Percentiles rank a stretch among this genome's conserved stretches.
phyloP scores from a whole-genome alignment of 2,329 filamentous ascomycete genomes.

The Cercospora zeae-maydis region DNA sequence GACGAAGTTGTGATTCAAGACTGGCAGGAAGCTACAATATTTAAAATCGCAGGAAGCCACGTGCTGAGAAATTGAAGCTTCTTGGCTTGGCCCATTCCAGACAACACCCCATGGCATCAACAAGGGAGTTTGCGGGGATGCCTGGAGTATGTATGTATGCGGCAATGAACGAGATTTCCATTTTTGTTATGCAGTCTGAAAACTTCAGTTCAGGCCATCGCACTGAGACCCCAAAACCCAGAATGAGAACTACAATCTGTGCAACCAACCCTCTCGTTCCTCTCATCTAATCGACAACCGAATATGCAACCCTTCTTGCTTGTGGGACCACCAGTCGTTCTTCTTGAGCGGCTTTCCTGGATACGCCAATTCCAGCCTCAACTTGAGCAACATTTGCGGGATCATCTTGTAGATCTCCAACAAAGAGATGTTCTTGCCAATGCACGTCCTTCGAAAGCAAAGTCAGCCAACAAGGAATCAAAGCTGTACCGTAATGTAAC shows the following conservation, averaged over 20 bases:
- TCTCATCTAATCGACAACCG: background rate
- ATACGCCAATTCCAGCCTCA: background rate
- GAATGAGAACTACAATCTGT: background rate
- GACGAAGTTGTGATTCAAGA: background rate
- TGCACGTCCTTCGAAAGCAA: background rate
- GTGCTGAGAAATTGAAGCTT: background rate
- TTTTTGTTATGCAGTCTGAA: background rate
- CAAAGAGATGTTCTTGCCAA: slow-evolving; percentile 1
- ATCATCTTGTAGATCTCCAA: slow-evolving; percentile 8
- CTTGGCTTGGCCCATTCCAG: background rate
- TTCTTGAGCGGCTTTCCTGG: background rate
- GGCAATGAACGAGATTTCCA: background rate
- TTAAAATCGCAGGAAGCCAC: background rate
- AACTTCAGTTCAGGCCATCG: too few species aligned
- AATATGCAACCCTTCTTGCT: background rate
- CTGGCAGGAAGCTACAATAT: background rate
- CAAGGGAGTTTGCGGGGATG: background rate
- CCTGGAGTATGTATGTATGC: too few species aligned
- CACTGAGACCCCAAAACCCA: too few species aligned
- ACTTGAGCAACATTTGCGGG: background rate
- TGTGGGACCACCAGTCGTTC: background rate
- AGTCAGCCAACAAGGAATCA: background rate
- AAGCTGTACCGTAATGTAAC: too few species aligned
- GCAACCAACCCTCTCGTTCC: background rate
- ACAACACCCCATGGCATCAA: background rate